phyloP scores from a whole-genome alignment of 768 basidiomycete species.

The Russula abietina region DNA sequence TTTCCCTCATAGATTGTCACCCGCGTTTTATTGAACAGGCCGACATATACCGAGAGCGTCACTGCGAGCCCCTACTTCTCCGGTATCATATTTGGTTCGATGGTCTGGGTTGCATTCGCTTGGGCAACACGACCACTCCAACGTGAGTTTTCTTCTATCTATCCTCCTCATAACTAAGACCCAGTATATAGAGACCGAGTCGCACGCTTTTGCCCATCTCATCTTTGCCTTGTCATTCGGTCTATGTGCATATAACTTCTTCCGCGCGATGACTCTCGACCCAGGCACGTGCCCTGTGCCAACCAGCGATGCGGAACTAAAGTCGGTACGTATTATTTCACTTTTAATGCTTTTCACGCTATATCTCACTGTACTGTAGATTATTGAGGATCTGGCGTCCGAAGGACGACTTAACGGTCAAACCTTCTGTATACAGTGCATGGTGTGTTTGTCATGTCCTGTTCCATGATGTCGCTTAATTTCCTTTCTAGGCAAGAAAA shows the following conservation, averaged over 20 bases:
- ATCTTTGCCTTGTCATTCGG: slow-evolving; percentile 57
- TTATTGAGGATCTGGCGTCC: slow-evolving; percentile 86
- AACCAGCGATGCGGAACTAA: slow-evolving; percentile 76
- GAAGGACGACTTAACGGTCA: slow-evolving; percentile 89
- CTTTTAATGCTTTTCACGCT: neutral
- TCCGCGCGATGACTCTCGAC: slow-evolving; percentile 64
- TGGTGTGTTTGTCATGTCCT: slow-evolving; percentile 45
- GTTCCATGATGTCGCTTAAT: neutral
- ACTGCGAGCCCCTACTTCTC: slow-evolving; percentile 89
- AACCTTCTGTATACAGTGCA: slow-evolving; percentile 93
- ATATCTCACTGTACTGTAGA: slow-evolving; percentile 37
- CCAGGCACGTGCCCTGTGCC: slow-evolving; percentile 84
- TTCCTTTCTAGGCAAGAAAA: slow-evolving; percentile 58
- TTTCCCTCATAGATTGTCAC: slow-evolving; percentile 57
- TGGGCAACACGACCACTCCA: slow-evolving; percentile 76
- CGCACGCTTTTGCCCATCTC: slow-evolving; percentile 70
- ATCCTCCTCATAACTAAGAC: neutral
- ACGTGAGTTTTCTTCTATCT: slow-evolving; percentile 40
- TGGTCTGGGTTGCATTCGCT: slow-evolving; percentile 80
- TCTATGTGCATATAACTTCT: slow-evolving; percentile 1
- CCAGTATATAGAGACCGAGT: slow-evolving; percentile 56
- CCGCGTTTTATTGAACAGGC: slow-evolving; percentile 76
- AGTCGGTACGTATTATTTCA: slow-evolving; percentile 56
- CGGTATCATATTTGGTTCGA: slow-evolving; percentile 78
- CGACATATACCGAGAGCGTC: slow-evolving; percentile 76